These are phyloP conservation scores for Sugiyamaella neomexicana DNA, from an alignment of 1,139 yeast species.

Conservation along the genomic window DNA sequence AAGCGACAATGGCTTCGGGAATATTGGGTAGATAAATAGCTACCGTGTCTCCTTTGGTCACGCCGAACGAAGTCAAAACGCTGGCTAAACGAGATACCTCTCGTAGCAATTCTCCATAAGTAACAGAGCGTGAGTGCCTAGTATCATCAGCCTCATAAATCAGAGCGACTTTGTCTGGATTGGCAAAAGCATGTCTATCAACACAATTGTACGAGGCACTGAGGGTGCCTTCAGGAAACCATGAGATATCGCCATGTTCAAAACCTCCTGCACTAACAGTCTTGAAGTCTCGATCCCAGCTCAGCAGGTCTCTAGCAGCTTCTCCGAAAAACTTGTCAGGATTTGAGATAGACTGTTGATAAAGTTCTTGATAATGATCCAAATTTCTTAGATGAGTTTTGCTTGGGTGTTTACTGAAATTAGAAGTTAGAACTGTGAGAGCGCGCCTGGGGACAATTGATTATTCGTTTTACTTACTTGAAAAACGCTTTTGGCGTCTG, in stretches of 20 bases:
- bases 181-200: conserved; percentile 87
- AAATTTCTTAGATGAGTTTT: conserved; percentile 46
- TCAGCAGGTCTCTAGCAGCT: conserved; percentile 71
- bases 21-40: conserved; percentile 98
- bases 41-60: conserved; percentile 90
- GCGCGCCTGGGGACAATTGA: conserved; percentile 25
- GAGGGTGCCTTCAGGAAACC: conserved; percentile 93
- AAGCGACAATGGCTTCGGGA: conserved; percentile 89
- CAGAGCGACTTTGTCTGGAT: conserved; percentile 82
- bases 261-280: conserved; percentile 70
- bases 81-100: conserved; percentile 90
- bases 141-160: conserved; percentile 96
- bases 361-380: conserved; percentile 72
- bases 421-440: background rate
- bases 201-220: conserved; percentile 96
- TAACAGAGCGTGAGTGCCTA: conserved; percentile 62
- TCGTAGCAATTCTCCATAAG: conserved; percentile 82
- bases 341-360: conserved; percentile 72
- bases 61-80: conserved; percentile 82
- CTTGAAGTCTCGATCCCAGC: conserved; percentile 83
- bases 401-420: conserved; percentile 41
- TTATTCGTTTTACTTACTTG: conserved; percentile 49
- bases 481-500: conserved; percentile 75
- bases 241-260: conserved; percentile 77
- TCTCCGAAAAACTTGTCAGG: conserved; percentile 87